Percentiles rank a stretch among this genome's conserved stretches.
Evolutionary conservation across 1,284 basidiomycete genomes (phyloP).

Genomic region (Polyporus tsugae): DNA sequence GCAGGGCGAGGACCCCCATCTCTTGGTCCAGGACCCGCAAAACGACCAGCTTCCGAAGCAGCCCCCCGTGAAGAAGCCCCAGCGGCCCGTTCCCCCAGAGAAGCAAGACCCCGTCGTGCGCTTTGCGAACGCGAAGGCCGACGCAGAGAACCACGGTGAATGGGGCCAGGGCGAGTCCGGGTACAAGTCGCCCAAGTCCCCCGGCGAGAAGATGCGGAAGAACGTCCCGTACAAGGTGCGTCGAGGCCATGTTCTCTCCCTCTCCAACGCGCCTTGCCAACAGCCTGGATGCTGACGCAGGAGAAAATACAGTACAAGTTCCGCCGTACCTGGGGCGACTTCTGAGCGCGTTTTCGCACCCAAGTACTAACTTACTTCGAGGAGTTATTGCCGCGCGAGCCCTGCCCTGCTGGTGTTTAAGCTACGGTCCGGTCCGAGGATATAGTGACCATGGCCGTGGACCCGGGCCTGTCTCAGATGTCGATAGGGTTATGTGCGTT

Average conservation of each 20-base stretch:
- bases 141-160: conserved; percentile 63
- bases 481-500: background rate
- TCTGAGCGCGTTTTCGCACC: conserved; percentile 48
- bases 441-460: background rate
- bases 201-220: conserved; percentile 75
- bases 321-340: conserved; percentile 85
- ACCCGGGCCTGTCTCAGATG: background rate
- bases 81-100: conserved; percentile 64
- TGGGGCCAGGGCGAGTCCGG: conserved; percentile 81
- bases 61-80: conserved; percentile 56
- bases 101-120: conserved; percentile 70
- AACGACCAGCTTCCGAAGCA: conserved; percentile 32
- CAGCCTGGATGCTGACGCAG: conserved; percentile 54
- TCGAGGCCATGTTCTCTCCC: background rate
- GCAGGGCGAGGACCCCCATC: conserved; percentile 34
- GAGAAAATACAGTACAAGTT: conserved; percentile 85
- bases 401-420: background rate
- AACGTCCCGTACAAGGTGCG: background rate
- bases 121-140: conserved; percentile 62
- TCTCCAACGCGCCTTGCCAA: conserved; percentile 21
- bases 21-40: conserved; percentile 36
- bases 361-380: background rate
- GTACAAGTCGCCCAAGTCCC: conserved; percentile 74
- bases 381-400: background rate
- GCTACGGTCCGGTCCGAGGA: background rate